phyloP scores from a whole-genome alignment of 345 rosid genomes.

The Psidium friedrichsthalianum region DNA sequence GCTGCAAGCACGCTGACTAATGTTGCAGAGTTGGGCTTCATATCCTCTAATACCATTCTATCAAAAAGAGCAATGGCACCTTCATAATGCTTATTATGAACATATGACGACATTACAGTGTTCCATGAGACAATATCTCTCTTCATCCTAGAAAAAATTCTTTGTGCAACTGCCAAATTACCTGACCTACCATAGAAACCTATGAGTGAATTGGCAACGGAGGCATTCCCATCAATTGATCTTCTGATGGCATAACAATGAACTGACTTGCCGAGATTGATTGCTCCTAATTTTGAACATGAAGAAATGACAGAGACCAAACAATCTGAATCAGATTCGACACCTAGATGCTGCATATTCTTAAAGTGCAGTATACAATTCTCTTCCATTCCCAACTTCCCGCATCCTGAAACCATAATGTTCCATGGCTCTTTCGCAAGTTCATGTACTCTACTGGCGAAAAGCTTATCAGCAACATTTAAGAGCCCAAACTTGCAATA shows the following conservation, averaged over 20 bases:
- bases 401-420: constrained; percentile 40
- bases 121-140: constrained; percentile 50
- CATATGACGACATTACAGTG: constrained; percentile 36
- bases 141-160: constrained; percentile 25
- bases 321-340: constrained; percentile 27
- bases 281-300: constrained; percentile 36
- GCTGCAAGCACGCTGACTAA: constrained; percentile 47
- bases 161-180: constrained; percentile 27
- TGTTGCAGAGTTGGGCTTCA: constrained; percentile 41
- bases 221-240: constrained; percentile 14
- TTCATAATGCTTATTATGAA: constrained; percentile 15
- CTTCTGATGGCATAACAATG: constrained; percentile 41
- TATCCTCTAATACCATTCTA: constrained; percentile 29
- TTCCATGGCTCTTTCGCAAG: constrained; percentile 34
- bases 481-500: constrained; percentile 48
- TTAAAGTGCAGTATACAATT: constrained; percentile 34
- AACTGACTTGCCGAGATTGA: constrained; percentile 29
- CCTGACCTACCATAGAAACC: constrained; percentile 54
- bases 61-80: constrained; percentile 50
- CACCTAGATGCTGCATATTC: constrained; percentile 30
- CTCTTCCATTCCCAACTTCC: constrained; percentile 27
- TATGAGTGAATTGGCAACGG: constrained; percentile 38
- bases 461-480: constrained; percentile 32
- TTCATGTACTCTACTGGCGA: constrained; percentile 6
- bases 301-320: constrained; percentile 43